phyloP scores from a whole-genome alignment of 1,139 yeast genomes.

The Insectozyma bohioensis region DNA sequence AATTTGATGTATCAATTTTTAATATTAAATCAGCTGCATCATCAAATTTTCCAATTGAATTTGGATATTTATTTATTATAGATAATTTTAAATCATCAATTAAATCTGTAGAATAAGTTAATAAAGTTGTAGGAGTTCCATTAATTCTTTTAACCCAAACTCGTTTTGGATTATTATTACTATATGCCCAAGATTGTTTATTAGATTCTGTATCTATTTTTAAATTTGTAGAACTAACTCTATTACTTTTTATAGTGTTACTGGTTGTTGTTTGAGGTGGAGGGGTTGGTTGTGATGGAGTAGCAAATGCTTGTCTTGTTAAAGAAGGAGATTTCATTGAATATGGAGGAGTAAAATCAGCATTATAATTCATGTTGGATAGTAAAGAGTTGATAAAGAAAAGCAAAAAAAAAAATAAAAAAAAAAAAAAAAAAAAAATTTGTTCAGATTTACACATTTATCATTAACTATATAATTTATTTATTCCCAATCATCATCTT shows the following conservation, averaged over 20 bases:
- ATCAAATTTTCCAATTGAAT: constrained; percentile 55
- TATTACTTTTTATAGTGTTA: constrained; percentile 3
- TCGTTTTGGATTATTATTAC: constrained; percentile 27
- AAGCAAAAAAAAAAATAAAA: too few species aligned
- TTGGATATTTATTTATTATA: constrained; percentile 64
- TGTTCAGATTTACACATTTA: too few species aligned
- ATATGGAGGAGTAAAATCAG: constrained; percentile 6
- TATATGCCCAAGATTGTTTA: constrained; percentile 1
- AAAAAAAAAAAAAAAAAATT: too few species aligned
- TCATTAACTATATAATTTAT: too few species aligned
- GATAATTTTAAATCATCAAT: constrained; percentile 73
- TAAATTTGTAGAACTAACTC: constrained; percentile 3
- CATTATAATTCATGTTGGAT: constrained; percentile 4
- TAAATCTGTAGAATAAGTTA: constrained; percentile 53
- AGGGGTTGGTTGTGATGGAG: not conserved
- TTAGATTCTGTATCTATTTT: constrained; percentile 10
- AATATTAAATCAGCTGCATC: constrained; percentile 71
- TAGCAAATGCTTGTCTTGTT: constrained; percentile 6
- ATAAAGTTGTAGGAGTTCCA: constrained; percentile 67
- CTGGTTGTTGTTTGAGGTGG: too few species aligned
- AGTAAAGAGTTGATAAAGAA: not conserved
- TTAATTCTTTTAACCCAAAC: constrained; percentile 65
- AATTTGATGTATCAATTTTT: constrained; percentile 31
- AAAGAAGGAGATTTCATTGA: constrained; percentile 9
- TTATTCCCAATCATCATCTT: constrained; percentile 58